phyloP scores from a whole-genome alignment of 306 rosid genomes.

The Prunus mongolica region DNA sequence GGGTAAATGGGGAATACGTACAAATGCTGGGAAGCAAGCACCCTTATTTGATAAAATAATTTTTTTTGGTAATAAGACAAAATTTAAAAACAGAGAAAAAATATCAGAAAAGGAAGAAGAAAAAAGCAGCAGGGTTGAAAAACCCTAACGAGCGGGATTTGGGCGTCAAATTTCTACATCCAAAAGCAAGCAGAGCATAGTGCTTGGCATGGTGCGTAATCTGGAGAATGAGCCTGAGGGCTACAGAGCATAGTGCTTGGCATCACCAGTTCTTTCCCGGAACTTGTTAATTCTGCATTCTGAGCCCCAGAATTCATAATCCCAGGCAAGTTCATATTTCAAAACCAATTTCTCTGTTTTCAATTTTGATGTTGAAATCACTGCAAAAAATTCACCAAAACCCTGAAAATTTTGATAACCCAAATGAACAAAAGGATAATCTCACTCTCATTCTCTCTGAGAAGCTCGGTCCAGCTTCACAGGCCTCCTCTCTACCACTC shows the following conservation, averaged over 20 bases:
- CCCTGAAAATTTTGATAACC: neutral
- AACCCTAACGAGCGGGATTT: neutral
- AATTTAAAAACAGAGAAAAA: too few species aligned
- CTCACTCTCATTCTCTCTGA: neutral
- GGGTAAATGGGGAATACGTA: too few species aligned
- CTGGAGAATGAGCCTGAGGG: neutral
- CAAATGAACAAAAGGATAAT: neutral
- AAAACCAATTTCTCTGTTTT: neutral
- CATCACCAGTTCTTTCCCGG: neutral
- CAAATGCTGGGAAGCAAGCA: too few species aligned
- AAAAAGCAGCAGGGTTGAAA: neutral
- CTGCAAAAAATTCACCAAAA: neutral
- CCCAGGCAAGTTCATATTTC: neutral
- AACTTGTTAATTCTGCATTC: neutral
- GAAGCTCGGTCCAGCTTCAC: neutral
- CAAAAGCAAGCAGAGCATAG: too few species aligned
- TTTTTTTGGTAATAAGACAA: too few species aligned
- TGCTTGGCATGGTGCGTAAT: too few species aligned
- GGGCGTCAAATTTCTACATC: too few species aligned
- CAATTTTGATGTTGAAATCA: neutral
- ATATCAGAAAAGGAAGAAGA: neutral
- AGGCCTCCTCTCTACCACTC: conserved; percentile 6
- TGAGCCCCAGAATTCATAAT: neutral
- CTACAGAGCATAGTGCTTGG: neutral
- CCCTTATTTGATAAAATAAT: too few species aligned